A percentile compares a stretch with the other conserved stretches of the same genome.
Conservation (phyloP, 2,329 filamentous ascomycete genomes). For the Phialophora tarda region DNA sequence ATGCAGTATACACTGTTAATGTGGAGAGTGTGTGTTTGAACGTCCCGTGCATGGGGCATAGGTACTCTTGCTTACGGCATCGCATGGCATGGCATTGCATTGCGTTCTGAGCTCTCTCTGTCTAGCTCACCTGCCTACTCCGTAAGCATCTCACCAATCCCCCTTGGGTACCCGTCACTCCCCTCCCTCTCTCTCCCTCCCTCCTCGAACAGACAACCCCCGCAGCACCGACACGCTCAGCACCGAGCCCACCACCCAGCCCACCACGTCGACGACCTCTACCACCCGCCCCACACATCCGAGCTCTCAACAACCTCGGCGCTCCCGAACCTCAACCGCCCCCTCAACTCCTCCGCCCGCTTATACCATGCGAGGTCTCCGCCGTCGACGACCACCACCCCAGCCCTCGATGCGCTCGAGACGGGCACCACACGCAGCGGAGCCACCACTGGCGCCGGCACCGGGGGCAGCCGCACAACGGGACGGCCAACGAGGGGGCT, state of each 20-base stretch:
- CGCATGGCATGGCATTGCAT: background rate
- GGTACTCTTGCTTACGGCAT: no score
- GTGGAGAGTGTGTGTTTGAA: background rate
- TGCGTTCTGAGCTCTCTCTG: background rate
- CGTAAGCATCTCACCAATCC: background rate
- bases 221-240: background rate
- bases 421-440: background rate
- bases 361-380: background rate
- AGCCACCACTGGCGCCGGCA: background rate
- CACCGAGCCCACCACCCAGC: background rate
- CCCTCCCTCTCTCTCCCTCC: background rate
- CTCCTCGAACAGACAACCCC: background rate
- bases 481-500: background rate
- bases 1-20: background rate
- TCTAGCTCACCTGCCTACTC: background rate
- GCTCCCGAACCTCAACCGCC: background rate
- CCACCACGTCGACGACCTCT: background rate
- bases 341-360: background rate
- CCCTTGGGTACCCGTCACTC: no score
- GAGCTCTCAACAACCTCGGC: background rate
- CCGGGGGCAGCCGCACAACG: background rate
- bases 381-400: background rate
- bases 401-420: background rate
- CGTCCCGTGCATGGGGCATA: no score
- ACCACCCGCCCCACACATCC: slow-evolving; percentile 2